phyloP scores from a whole-genome alignment of 164 flowering plant genomes.

The Platanus orientalis region DNA sequence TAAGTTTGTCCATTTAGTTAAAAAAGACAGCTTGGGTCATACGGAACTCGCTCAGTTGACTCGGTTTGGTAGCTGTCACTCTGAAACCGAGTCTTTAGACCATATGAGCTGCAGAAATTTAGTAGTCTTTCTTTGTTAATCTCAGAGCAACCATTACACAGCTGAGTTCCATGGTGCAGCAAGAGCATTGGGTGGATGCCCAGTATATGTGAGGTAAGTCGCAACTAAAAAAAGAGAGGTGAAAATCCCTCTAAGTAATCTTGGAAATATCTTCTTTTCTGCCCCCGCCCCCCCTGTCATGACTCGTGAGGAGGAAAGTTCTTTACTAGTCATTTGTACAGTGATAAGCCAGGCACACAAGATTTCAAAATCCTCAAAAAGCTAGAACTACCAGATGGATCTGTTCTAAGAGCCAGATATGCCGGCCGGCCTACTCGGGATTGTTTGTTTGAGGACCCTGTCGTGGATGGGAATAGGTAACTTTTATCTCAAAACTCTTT shows the following conservation, averaged over 20 bases:
- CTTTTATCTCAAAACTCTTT: neutral
- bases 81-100: neutral
- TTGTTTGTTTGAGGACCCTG: conserved; percentile 59
- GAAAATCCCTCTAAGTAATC: neutral
- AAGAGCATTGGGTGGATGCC: conserved; percentile 65
- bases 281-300: neutral
- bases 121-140: conserved; percentile 4
- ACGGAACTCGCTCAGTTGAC: no score
- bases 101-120: conserved; percentile 2
- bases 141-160: conserved; percentile 52
- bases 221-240: neutral
- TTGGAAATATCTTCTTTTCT: neutral
- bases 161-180: conserved; percentile 68
- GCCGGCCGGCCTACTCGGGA: conserved; percentile 70
- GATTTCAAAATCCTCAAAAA: conserved; percentile 55
- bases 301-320: neutral
- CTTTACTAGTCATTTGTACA: conserved; percentile 15
- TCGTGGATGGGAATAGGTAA: conserved; percentile 67
- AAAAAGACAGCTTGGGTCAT: no score
- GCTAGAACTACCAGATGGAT: conserved; percentile 70
- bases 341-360: conserved; percentile 65
- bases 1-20: no score
- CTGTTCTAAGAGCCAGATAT: conserved; percentile 52
- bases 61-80: no score
- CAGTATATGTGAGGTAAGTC: conserved; percentile 64